phyloP scores from a whole-genome alignment of 768 basidiomycete species.

The Trametes sanguinea region DNA sequence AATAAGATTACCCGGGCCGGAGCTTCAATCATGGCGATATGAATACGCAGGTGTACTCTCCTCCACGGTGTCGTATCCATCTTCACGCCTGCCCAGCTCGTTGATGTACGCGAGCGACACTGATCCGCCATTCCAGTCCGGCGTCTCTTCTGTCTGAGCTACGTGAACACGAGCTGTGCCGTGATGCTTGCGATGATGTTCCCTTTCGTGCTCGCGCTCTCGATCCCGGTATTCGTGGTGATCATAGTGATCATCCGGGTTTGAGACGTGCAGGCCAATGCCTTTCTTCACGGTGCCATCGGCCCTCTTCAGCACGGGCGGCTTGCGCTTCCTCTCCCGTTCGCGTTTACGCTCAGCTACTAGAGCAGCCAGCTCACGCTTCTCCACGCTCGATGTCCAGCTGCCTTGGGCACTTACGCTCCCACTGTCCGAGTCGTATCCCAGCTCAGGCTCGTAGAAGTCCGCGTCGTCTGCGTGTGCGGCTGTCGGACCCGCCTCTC shows the following conservation, averaged over 20 bases:
- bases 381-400: constrained; percentile 23
- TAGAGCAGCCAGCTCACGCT: constrained; percentile 4
- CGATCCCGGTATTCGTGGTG: background rate
- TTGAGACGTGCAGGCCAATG: constrained; percentile 23
- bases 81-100: constrained; percentile 14
- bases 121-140: constrained; percentile 6
- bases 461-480: background rate
- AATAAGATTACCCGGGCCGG: background rate
- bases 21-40: constrained; percentile 1
- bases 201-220: constrained; percentile 2
- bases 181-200: constrained; percentile 11
- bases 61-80: constrained; percentile 13
- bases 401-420: constrained; percentile 20
- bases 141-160: constrained; percentile 4
- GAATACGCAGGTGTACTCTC: background rate
- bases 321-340: constrained; percentile 1
- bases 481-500: constrained; percentile 17
- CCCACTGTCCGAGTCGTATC: constrained; percentile 22
- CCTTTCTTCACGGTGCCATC: constrained; percentile 3
- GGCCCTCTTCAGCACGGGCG: background rate
- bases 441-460: constrained; percentile 19
- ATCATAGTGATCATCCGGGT: constrained; percentile 23
- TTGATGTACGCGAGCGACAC: constrained; percentile 4
- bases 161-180: constrained; percentile 5
- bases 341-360: constrained; percentile 2